These are phyloP conservation scores for Trametes pubescens DNA, from an alignment of 1,284 basidiomycete species.

Conservation along the genomic window DNA sequence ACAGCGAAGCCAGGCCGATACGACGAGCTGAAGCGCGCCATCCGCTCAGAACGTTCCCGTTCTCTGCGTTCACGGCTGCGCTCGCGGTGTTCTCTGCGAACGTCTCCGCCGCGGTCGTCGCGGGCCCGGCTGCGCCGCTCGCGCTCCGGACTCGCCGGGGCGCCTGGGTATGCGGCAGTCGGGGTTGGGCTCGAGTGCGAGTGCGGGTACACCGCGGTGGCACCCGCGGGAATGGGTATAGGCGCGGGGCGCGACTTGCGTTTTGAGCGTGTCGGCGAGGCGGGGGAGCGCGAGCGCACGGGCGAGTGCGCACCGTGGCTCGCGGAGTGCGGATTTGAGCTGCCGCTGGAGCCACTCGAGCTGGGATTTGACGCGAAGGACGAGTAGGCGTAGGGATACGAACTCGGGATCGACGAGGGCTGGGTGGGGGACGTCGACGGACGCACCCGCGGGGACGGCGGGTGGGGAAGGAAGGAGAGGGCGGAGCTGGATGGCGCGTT, in stretches of 20 bases:
- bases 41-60: constrained; percentile 27
- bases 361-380: constrained; percentile 18
- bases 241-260: constrained; percentile 31
- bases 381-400: constrained; percentile 28
- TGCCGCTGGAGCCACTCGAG: constrained; percentile 14
- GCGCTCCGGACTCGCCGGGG: constrained; percentile 32
- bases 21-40: constrained; percentile 36
- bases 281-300: constrained; percentile 32
- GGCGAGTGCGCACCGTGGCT: constrained; percentile 30
- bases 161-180: constrained; percentile 17
- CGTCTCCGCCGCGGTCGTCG: constrained; percentile 26
- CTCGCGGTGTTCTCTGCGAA: constrained; percentile 28
- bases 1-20: constrained; percentile 12
- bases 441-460: constrained; percentile 34
- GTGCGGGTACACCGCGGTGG: neutral
- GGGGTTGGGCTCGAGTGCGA: constrained; percentile 5
- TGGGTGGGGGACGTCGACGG: constrained; percentile 20
- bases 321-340: constrained; percentile 10
- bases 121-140: constrained; percentile 28
- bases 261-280: constrained; percentile 27
- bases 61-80: constrained; percentile 37
- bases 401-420: constrained; percentile 17
- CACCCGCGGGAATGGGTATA: constrained; percentile 28
- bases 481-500: constrained; percentile 33
- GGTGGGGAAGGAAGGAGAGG: constrained; percentile 41